Evolutionary conservation across 257 asterid genomes (phyloP).

Genomic region (Jaltomata sinuosa): DNA sequence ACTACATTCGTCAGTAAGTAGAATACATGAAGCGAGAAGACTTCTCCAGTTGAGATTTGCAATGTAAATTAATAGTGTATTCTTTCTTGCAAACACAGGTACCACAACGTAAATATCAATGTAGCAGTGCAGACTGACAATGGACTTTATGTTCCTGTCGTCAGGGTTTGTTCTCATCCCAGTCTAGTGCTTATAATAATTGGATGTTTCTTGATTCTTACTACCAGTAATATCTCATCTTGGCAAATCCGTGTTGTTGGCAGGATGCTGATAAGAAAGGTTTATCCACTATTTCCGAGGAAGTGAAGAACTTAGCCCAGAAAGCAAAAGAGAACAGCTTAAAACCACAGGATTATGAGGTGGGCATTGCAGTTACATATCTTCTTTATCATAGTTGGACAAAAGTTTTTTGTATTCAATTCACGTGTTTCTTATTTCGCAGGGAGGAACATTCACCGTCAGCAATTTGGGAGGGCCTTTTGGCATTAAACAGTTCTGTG

Average conservation of each 20-base stretch:
- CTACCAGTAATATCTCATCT: neutral
- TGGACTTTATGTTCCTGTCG: constrained; percentile 79
- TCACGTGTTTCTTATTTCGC: constrained; percentile 4
- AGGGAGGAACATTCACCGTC: constrained; percentile 98
- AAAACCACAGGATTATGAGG: constrained; percentile 96
- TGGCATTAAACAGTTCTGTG: constrained; percentile 96
- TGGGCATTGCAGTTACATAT: constrained; percentile 4
- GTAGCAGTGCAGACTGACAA: constrained; percentile 99
- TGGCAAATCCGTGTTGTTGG: constrained; percentile 7
- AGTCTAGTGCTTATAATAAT: neutral
- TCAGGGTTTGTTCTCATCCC: constrained; percentile 42
- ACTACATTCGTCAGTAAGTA: constrained; percentile 94
- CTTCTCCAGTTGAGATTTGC: neutral
- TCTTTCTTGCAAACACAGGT: constrained; percentile 38
- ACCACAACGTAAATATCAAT: constrained; percentile 67
- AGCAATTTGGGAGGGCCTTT: constrained; percentile 94
- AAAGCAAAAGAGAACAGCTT: constrained; percentile 83
- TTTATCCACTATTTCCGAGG: constrained; percentile 67
- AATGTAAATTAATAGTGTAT: neutral
- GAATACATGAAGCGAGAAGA: neutral
- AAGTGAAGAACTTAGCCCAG: constrained; percentile 74
- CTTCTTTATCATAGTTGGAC: neutral
- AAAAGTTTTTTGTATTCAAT: neutral
- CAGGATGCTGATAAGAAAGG: constrained; percentile 99
- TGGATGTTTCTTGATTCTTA: neutral